phyloP scores from a whole-genome alignment of 768 basidiomycete species.

The Sarcomyxa edulis region DNA sequence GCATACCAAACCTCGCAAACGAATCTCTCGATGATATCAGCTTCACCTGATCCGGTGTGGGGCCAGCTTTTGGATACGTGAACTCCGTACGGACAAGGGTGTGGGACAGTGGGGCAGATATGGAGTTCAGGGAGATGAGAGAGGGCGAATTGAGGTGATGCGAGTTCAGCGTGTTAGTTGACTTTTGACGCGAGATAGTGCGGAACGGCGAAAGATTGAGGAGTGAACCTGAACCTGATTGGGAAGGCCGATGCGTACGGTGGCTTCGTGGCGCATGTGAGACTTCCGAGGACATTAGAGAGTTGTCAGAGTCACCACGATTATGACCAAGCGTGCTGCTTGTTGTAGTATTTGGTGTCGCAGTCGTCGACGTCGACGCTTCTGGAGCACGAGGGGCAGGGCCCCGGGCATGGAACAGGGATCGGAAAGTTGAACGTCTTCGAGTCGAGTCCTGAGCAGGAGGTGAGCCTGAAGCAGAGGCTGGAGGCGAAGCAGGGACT shows the following conservation, averaged over 20 bases:
- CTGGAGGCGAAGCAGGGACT: background rate
- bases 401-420: slow-evolving; percentile 35
- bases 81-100: slow-evolving; percentile 70
- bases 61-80: slow-evolving; percentile 56
- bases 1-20: slow-evolving; percentile 65
- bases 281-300: slow-evolving; percentile 16
- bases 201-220: slow-evolving; percentile 43
- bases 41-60: slow-evolving; percentile 60
- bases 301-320: slow-evolving; percentile 25
- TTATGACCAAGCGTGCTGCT: slow-evolving; percentile 13
- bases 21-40: slow-evolving; percentile 65
- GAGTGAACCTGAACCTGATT: slow-evolving; percentile 27
- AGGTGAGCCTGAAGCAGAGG: slow-evolving; percentile 8
- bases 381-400: too few relatives aligned
- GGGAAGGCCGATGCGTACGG: slow-evolving; percentile 18
- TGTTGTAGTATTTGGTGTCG: too few relatives aligned
- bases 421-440: slow-evolving; percentile 42
- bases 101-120: slow-evolving; percentile 73
- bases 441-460: slow-evolving; percentile 3
- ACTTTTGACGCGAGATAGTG: slow-evolving; percentile 42
- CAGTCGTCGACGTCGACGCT: too few relatives aligned
- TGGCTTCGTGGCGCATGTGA: slow-evolving; percentile 22
- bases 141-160: slow-evolving; percentile 57
- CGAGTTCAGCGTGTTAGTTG: slow-evolving; percentile 32
- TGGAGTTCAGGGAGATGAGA: slow-evolving; percentile 64